Evolutionary conservation across 208 protist species (phyloP), one percentile per base, ranked within the genome.

Genomic region (Trypanosoma rangeli): DNA sequence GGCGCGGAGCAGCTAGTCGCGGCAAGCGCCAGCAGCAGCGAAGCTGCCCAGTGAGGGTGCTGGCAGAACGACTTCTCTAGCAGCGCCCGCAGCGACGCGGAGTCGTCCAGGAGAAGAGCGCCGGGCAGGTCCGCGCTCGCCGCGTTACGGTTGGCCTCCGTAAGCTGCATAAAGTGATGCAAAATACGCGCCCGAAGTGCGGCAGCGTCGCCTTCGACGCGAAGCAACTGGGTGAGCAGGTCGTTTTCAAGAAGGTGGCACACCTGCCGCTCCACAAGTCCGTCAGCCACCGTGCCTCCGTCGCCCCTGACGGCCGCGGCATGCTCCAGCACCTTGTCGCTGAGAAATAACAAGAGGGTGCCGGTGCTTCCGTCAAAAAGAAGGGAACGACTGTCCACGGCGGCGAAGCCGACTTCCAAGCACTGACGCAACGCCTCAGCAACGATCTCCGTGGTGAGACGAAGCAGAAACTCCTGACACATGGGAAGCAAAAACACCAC

Each of bases 31-130:
- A 67, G 33, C 28, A 74, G 49, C 22, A 74, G 35, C n/a, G 69
- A 74, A 26, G 69, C 69, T 7, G 69, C 69, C 69, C 69, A 74
- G 35, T 68, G 50, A n/a, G 69, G 69, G 15, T 74, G 39, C 4
- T 48, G 37, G 35, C 26, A 57, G 52, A 74, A 68, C 16, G 62
- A 64, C 20, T 55, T 68, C 10, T 68, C 46, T 12, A 74, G 9
- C 29, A 73, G 33, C 26, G 68, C 26, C 52, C 62, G 42, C 16
- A 50, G 64, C 31, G 72, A 68, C 3, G 33, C 26, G 1, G 58
- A 31, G 28, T 46, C 72, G 26, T 71, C 59, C 5, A 70, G 33
- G 9, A 68, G 2, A 48, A 71, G 29, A 28, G 37, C 9, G 53
- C 37, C 24, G n/a, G 31, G 18, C 42, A 59, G 26, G 1, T 29